Base-by-base conservation (phyloP, 2,329 filamentous ascomycete genomes). In the Phyllosticta citriasiana region DNA sequence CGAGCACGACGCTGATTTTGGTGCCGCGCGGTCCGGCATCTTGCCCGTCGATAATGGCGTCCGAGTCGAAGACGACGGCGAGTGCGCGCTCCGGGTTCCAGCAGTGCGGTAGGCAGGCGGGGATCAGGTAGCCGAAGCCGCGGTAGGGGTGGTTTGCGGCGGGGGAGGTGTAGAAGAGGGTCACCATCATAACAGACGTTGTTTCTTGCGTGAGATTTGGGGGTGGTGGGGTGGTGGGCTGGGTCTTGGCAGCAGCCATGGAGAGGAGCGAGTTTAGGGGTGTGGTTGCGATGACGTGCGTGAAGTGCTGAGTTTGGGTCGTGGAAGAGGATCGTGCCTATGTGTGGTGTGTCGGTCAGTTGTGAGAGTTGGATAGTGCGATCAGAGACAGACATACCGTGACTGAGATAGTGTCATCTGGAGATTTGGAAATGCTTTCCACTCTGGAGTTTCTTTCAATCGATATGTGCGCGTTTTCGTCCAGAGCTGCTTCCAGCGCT, bases 61-160 rank as follows among this genome's bases (percentile, higher is more conserved):
- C 85, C 1, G 86, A 89, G 73, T 96, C 91, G 73, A 97, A 97
- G 62, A 97, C 88, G 57, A 97, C 92, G 64, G 94, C 94, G 6
- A 99, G 84, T 0, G 88, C 89, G 63, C 85, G 82, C 72, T 96
- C 89, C 0, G 89, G 88, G 70, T 96, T 96, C 65, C 89, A 80
- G 35, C 84, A 83, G 55, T 80, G 79, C 2, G 87, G 82, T 0
- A 89, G 80, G 12, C 85, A 85, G 63, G 85, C 84, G 1, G 94
- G 93, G 62, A 99, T 88, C 4, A 99, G 84, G 73, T 97, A 97
- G 65, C 94, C 94, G 71, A 97, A 95, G 19, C 92, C 94, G 26
- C 79, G 76, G 61, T 85, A 78, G 16, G 83, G 82, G 56, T 89
- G 79, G 40, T 96, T 76, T 62, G 83, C 70, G 4, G n/a, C 19